Evolutionary conservation across 805 yeast genomes (phyloP).

Genomic region (Scheffersomyces ergatensis): DNA sequence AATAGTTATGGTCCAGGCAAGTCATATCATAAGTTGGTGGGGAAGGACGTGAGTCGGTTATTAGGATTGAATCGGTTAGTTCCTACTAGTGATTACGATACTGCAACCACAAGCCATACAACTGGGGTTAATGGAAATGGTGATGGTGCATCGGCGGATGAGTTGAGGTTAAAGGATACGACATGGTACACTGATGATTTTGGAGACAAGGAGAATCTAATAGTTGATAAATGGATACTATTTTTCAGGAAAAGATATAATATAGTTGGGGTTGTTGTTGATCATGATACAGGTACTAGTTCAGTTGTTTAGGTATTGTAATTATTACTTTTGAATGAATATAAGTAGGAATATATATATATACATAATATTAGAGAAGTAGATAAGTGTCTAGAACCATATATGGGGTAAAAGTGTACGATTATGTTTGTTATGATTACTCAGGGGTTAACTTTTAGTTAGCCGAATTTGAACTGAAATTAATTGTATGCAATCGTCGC

Average conservation of each 20-base stretch:
- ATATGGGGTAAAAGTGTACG: too few species aligned
- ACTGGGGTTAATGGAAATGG: conserved; percentile 1
- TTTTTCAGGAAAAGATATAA: conserved; percentile 50
- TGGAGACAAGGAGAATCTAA: conserved; percentile 56
- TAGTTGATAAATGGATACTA: conserved; percentile 72
- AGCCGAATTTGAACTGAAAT: too few species aligned
- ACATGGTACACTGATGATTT: conserved; percentile 53
- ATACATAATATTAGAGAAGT: too few species aligned
- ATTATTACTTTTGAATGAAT: conserved; percentile 4
- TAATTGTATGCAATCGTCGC: too few species aligned
- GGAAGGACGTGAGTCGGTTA: conserved; percentile 75
- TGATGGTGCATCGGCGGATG: background rate
- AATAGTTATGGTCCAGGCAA: conserved; percentile 76
- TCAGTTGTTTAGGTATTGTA: background rate
- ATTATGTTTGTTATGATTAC: too few species aligned
- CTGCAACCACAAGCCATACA: conserved; percentile 13
- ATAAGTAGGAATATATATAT: conserved; percentile 1
- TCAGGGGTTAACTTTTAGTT: too few species aligned
- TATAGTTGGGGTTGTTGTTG: conserved; percentile 37
- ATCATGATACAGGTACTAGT: conserved; percentile 15
- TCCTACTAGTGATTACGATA: conserved; percentile 10
- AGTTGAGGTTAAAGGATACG: conserved; percentile 6
- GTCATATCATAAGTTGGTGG: conserved; percentile 69
- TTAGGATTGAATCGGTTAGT: conserved; percentile 58
- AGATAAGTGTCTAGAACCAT: too few species aligned